A percentile compares a stretch with the other conserved stretches of the same genome.
Evolutionary conservation across 139 green algal genomes (phyloP).

Genomic region (Pedinophyceae sp.): DNA sequence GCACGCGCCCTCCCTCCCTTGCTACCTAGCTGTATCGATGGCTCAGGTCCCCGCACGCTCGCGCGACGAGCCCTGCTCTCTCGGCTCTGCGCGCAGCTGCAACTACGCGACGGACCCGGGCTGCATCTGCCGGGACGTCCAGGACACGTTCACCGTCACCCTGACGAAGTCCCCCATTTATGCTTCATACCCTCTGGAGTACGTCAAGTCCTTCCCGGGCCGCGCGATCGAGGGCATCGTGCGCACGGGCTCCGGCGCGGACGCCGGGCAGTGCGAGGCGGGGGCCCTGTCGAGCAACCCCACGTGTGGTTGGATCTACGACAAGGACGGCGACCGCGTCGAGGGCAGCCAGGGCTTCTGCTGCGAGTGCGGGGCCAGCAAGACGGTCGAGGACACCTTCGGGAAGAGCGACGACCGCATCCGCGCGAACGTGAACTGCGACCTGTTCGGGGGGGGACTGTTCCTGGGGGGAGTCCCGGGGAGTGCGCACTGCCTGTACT

Average conservation of each 20-base stretch:
- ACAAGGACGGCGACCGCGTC: constrained; percentile 6
- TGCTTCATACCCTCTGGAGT: constrained; percentile 44
- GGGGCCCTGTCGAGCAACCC: constrained; percentile 21
- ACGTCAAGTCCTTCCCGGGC: constrained; percentile 30
- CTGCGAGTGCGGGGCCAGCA: constrained; percentile 33
- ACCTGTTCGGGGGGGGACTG: constrained; percentile 30
- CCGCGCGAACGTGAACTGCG: constrained; percentile 45
- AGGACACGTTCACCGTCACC: constrained; percentile 24
- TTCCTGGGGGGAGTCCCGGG: constrained; percentile 22
- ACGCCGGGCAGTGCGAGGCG: constrained; percentile 15
- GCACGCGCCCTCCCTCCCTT: no score
- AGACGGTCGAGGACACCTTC: constrained; percentile 34
- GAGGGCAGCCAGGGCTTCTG: constrained; percentile 62
- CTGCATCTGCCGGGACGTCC: constrained; percentile 56
- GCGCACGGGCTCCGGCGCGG: constrained; percentile 6
- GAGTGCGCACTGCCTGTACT: constrained; percentile 55
- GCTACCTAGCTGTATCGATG: no score
- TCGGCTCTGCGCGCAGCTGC: no score
- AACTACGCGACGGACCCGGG: constrained; percentile 34
- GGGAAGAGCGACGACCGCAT: constrained; percentile 26
- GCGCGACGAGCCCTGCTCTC: no score
- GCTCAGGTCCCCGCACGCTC: no score
- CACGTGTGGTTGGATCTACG: constrained; percentile 55
- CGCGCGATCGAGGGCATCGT: constrained; percentile 6
- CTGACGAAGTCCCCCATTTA: constrained; percentile 45